A percentile compares a stretch with the other conserved stretches of the same genome.
Evolutionary conservation across 2,329 filamentous ascomycete species (phyloP).

Genomic region (Mycosphaerelloides madeirae): DNA sequence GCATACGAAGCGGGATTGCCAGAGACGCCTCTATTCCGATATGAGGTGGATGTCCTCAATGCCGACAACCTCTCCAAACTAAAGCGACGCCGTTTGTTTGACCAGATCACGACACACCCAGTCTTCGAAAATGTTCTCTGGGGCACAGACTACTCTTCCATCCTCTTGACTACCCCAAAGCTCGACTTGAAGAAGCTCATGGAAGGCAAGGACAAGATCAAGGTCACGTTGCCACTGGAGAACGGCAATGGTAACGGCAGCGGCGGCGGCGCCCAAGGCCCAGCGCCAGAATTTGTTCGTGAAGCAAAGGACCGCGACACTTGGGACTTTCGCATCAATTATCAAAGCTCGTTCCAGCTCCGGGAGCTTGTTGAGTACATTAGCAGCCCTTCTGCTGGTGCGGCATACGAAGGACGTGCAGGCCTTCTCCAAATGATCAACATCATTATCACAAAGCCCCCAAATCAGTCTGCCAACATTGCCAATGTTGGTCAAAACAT

Average conservation of each 20-base stretch:
- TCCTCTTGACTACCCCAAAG: slow-evolving; percentile 31
- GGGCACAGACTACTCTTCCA: slow-evolving; percentile 39
- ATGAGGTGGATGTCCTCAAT: slow-evolving; percentile 35
- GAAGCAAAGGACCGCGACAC: slow-evolving; percentile 28
- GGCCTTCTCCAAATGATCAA: slow-evolving; percentile 57
- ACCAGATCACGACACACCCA: slow-evolving; percentile 37
- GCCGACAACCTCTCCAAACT: slow-evolving; percentile 33
- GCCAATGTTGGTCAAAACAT: slow-evolving; percentile 51
- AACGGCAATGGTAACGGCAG: slow-evolving; percentile 1
- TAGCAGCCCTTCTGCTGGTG: slow-evolving; percentile 31
- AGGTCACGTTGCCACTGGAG: slow-evolving; percentile 28
- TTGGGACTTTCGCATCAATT: slow-evolving; percentile 35
- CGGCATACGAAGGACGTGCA: slow-evolving; percentile 41
- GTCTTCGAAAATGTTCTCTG: slow-evolving; percentile 29
- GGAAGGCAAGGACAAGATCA: slow-evolving; percentile 3
- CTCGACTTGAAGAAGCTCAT: slow-evolving; percentile 19
- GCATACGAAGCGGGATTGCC: slow-evolving; percentile 28
- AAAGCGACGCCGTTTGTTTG: slow-evolving; percentile 46
- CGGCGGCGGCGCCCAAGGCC: background rate
- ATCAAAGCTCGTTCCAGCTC: slow-evolving; percentile 33
- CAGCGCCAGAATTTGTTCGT: slow-evolving; percentile 20
- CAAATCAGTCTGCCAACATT: slow-evolving; percentile 40
- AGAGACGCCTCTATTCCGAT: slow-evolving; percentile 35
- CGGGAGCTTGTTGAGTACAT: slow-evolving; percentile 44
- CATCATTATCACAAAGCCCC: slow-evolving; percentile 49